Evolutionary conservation across 805 yeast genomes (phyloP), one percentile per base, ranked within the genome.

Genomic region (Candida qinlingensis): DNA sequence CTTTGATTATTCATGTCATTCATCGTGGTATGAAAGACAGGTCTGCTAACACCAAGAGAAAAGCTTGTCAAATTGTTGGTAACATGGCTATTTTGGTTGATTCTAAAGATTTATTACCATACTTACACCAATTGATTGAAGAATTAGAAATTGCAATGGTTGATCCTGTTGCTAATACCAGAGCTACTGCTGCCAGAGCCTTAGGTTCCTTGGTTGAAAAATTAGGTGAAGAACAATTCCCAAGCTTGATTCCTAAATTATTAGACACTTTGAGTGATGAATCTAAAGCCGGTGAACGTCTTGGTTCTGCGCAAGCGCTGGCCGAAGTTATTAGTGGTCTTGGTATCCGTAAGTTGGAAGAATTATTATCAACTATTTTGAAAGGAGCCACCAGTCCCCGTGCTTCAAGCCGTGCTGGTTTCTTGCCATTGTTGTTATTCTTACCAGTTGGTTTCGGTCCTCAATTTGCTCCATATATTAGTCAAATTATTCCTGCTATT

Each of bases 151-250:
- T 79, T 39, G 96, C 98, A 6, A 92, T 94, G 96, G 97, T 95
- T 44, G 99, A 94, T 59, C 99, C 99, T 1, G 99, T 94, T 45
- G 96, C 98, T 33, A 87, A 83, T 39, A 94, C 99, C 0, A 81
- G 98, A 65, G 95, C 98, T 1, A 94, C 97, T 25, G 98, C 98
- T 27, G 91, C 97, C 25, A 82, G 97, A 68, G 99, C 99, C 0
- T 71, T 94, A 45, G 99, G 99, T 57, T 89, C 97, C 0, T 74
- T 94, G 53, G 97, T 95, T 42, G 98, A 94, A 65, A 92, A 91
- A 64, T 74, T 94, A 38, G 99, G 99, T 48, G 99, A 94, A 68
- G 96, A 88, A 42, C 84, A 81, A 57, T 91, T 94, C 88, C 97
- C 99, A 35, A 86, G 80, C 37, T 80, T 94, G 64, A 86, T 94